Conservation (phyloP, 2,329 filamentous ascomycete genomes). For the Penicillium aurantiogriseum region DNA sequence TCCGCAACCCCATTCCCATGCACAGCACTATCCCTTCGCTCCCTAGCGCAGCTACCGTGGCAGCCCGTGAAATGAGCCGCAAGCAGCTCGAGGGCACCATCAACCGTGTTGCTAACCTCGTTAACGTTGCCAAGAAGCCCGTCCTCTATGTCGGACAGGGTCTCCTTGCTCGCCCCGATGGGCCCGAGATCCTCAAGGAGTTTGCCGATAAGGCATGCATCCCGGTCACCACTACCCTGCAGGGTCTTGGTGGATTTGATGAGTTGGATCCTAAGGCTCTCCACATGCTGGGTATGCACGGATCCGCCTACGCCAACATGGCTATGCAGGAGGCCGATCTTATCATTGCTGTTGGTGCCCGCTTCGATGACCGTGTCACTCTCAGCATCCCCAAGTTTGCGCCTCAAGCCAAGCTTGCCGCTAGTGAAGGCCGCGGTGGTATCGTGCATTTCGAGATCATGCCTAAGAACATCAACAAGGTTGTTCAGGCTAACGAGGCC, state of each 20-base stretch:
- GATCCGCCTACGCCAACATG: slow-evolving; percentile 95
- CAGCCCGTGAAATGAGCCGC: slow-evolving; percentile 69
- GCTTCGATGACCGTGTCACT: slow-evolving; percentile 96
- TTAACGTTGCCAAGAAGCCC: slow-evolving; percentile 90
- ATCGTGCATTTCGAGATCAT: slow-evolving; percentile 98
- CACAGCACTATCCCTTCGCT: slow-evolving; percentile 70
- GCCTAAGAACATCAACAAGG: slow-evolving; percentile 99
- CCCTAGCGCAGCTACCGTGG: slow-evolving; percentile 81
- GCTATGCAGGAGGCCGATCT: slow-evolving; percentile 95
- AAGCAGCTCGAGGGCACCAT: slow-evolving; percentile 74
- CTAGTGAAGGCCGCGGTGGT: slow-evolving; percentile 79
- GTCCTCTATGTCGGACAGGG: slow-evolving; percentile 94
- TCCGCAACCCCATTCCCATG: slow-evolving; percentile 80
- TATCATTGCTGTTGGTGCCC: slow-evolving; percentile 88
- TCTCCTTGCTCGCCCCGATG: slow-evolving; percentile 75
- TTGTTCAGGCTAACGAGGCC: slow-evolving; percentile 92
- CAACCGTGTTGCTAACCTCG: slow-evolving; percentile 71
- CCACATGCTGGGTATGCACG: slow-evolving; percentile 99
- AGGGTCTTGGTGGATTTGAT: slow-evolving; percentile 88
- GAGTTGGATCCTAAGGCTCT: slow-evolving; percentile 91
- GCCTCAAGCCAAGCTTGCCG: slow-evolving; percentile 80
- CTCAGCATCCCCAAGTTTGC: slow-evolving; percentile 80
- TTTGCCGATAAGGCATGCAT: slow-evolving; percentile 88
- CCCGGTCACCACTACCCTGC: slow-evolving; percentile 92
- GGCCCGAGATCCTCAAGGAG: slow-evolving; percentile 74